Percentiles rank a stretch among this genome's conserved stretches.
phyloP scores from a whole-genome alignment of 176 grass and related monocot genomes.

The Microstegium vimineum region DNA sequence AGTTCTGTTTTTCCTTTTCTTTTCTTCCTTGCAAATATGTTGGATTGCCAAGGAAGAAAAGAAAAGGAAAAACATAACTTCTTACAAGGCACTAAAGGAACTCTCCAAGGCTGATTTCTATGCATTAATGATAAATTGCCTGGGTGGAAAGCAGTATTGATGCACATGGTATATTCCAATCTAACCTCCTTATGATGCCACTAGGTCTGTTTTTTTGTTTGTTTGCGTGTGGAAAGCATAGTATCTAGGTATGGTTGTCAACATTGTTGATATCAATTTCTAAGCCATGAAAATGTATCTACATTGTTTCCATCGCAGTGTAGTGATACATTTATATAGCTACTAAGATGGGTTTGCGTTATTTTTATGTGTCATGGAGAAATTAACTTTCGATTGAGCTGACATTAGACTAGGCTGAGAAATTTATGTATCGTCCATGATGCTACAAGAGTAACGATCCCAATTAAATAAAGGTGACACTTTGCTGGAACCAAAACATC shows the following conservation, averaged over 20 bases:
- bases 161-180: background rate
- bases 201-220: background rate
- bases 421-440: slow-evolving; percentile 11
- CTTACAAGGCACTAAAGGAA: no score
- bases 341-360: slow-evolving; percentile 2
- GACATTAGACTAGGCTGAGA: slow-evolving; percentile 1
- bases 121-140: background rate
- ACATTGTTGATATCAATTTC: background rate
- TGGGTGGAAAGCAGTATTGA: background rate
- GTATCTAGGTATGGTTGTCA: background rate
- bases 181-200: background rate
- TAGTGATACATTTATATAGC: slow-evolving; percentile 20
- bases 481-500: background rate
- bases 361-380: background rate
- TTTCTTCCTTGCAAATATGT: background rate
- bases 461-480: slow-evolving; percentile 1
- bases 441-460: background rate
- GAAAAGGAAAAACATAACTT: no score
- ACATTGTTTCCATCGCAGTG: slow-evolving; percentile 6
- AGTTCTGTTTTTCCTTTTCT: no score
- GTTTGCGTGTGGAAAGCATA: background rate
- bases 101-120: background rate
- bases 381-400: slow-evolving; percentile 13
- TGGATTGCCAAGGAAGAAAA: no score
- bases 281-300: background rate